These are phyloP conservation scores for Aurifilum marmelostoma DNA, from an alignment of 2,329 filamentous ascomycete genomes.

Conservation along the genomic window DNA sequence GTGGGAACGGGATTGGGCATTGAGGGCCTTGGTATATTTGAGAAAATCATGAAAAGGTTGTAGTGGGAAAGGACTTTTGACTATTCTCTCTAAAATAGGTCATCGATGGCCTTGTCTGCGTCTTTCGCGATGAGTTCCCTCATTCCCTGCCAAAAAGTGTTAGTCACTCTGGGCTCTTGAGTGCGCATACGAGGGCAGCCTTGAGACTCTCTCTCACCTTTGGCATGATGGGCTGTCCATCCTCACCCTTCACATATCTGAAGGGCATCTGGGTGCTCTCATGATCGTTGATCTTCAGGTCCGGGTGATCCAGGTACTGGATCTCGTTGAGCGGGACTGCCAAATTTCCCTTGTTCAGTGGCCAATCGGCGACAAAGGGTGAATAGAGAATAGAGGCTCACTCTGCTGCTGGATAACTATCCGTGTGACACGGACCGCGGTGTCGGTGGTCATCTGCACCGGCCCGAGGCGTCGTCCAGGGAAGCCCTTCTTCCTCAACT, in stretches of 20 bases:
- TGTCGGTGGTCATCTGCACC: slow-evolving; percentile 98
- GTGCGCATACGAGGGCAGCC: background rate
- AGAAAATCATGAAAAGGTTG: slow-evolving; percentile 49
- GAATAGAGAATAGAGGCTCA: slow-evolving; percentile 47
- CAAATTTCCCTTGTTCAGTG: slow-evolving; percentile 6
- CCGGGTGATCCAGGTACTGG: slow-evolving; percentile 83
- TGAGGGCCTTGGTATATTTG: slow-evolving; percentile 65
- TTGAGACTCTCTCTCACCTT: slow-evolving; percentile 62
- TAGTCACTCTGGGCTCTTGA: slow-evolving; percentile 27
- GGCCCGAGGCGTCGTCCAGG: slow-evolving; percentile 84
- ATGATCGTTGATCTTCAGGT: slow-evolving; percentile 85
- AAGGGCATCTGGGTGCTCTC: slow-evolving; percentile 99
- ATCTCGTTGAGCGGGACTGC: slow-evolving; percentile 78
- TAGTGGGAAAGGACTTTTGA: background rate
- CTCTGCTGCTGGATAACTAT: slow-evolving; percentile 84
- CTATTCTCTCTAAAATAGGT: slow-evolving; percentile 64
- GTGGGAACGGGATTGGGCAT: slow-evolving; percentile 71
- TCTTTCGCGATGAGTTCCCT: slow-evolving; percentile 90
- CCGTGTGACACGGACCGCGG: slow-evolving; percentile 89
- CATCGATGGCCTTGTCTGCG: slow-evolving; percentile 87
- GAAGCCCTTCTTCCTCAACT: slow-evolving; percentile 92
- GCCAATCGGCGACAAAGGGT: background rate
- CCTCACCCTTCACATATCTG: slow-evolving; percentile 79
- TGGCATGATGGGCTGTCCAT: slow-evolving; percentile 88
- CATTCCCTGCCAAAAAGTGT: slow-evolving; percentile 73